Conservation (phyloP, 768 basidiomycete species). For the Galerina marginata region DNA sequence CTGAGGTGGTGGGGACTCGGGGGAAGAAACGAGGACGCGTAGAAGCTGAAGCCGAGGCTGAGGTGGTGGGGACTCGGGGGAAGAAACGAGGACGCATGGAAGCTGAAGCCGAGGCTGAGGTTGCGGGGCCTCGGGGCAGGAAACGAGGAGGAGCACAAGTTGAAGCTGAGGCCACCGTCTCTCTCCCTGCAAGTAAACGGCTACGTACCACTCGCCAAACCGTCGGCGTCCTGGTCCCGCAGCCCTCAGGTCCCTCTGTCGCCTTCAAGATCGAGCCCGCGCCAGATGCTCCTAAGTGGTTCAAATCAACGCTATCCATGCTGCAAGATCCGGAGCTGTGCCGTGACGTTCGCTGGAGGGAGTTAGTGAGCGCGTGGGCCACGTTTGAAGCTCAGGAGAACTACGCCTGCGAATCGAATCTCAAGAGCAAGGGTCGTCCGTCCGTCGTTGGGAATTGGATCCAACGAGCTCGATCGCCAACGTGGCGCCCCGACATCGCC, state of each 20-base stretch:
- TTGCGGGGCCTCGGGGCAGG: too few relatives aligned
- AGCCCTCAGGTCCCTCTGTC: neutral
- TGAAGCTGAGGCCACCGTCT: too few relatives aligned
- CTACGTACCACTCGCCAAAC: neutral
- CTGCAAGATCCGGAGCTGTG: neutral
- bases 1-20: too few relatives aligned
- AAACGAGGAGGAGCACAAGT: too few relatives aligned
- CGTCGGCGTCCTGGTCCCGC: neutral
- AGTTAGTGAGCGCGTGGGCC: neutral
- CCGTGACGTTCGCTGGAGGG: neutral
- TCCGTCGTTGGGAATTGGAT: neutral
- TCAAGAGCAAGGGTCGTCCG: neutral
- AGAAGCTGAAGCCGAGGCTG: too few relatives aligned
- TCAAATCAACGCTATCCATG: neutral
- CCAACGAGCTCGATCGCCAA: neutral
- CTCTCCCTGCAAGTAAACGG: neutral
- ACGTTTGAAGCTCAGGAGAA: neutral
- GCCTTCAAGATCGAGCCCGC: neutral
- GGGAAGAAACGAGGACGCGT: too few relatives aligned
- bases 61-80: too few relatives aligned
- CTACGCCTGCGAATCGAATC: neutral
- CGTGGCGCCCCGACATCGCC: too few relatives aligned
- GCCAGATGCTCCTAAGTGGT: neutral
- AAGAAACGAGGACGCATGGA: too few relatives aligned
- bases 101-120: too few relatives aligned